Conservation (phyloP, 768 basidiomycete genomes). For the Leccinum uliginosum region DNA sequence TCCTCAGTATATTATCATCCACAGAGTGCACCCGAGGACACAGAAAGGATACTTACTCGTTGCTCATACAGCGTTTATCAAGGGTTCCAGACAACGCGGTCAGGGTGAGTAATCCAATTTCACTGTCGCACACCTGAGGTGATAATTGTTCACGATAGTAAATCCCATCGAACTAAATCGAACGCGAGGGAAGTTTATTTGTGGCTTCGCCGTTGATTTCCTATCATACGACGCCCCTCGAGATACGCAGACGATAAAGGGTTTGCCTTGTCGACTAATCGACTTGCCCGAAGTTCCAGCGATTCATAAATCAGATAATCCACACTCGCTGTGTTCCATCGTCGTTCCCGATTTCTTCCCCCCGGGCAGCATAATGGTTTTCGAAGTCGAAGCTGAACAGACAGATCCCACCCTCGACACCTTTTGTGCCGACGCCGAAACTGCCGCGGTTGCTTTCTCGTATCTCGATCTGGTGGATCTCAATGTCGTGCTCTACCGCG, state of each 20-base stretch:
- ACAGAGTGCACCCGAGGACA: slow-evolving; percentile 85
- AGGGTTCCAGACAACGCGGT: slow-evolving; percentile 77
- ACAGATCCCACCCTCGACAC: slow-evolving; percentile 66
- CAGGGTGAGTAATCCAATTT: slow-evolving; percentile 47
- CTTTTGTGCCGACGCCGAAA: slow-evolving; percentile 67
- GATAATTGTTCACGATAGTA: slow-evolving; percentile 42
- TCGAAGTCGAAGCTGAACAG: slow-evolving; percentile 79
- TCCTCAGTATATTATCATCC: slow-evolving; percentile 83
- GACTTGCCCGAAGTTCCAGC: slow-evolving; percentile 58
- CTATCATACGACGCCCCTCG: slow-evolving; percentile 50
- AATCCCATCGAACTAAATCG: slow-evolving; percentile 79
- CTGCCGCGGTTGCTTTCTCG: slow-evolving; percentile 68
- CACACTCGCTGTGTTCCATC: slow-evolving; percentile 74
- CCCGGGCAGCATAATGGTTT: slow-evolving; percentile 93
- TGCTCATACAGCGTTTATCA: slow-evolving; percentile 88
- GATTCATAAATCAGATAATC: slow-evolving; percentile 58
- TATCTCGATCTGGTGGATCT: slow-evolving; percentile 81
- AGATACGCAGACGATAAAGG: slow-evolving; percentile 54
- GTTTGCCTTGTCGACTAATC: slow-evolving; percentile 66
- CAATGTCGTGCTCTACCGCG: slow-evolving; percentile 80
- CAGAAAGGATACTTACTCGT: slow-evolving; percentile 92
- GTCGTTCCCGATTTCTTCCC: slow-evolving; percentile 85
- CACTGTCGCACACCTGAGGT: background rate
- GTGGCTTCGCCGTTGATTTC: slow-evolving; percentile 73
- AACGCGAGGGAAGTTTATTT: slow-evolving; percentile 74